A percentile compares a stretch with the other conserved stretches of the same genome.
Evolutionary conservation across 495 filamentous ascomycete genomes (phyloP).

Genomic region (Penicillium chermesinum): DNA sequence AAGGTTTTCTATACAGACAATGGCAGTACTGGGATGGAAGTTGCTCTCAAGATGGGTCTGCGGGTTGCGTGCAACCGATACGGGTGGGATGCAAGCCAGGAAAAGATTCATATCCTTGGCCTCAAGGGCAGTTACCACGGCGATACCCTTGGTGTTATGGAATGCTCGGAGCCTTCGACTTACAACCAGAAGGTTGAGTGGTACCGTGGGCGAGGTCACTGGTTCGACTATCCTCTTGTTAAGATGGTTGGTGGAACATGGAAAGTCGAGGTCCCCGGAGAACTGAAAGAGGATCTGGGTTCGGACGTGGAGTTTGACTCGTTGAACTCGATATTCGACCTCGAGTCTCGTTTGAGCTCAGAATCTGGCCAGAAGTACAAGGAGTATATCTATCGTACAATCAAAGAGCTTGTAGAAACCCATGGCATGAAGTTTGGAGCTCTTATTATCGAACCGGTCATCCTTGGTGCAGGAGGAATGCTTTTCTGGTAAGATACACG

Average conservation of each 20-base stretch:
- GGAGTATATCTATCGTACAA: constrained; percentile 48
- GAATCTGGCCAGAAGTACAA: constrained; percentile 46
- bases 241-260: constrained; percentile 58
- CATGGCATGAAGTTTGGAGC: constrained; percentile 66
- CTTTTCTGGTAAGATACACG: constrained; percentile 53
- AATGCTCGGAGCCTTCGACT: constrained; percentile 64
- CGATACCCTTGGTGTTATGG: constrained; percentile 79
- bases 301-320: constrained; percentile 39
- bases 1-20: constrained; percentile 77
- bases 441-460: constrained; percentile 67
- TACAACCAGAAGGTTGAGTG: constrained; percentile 75
- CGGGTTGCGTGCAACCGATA: constrained; percentile 58
- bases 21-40: constrained; percentile 73
- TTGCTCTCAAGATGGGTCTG: constrained; percentile 75
- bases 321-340: constrained; percentile 57
- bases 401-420: constrained; percentile 44
- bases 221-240: constrained; percentile 70
- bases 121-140: constrained; percentile 75
- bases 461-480: constrained; percentile 77
- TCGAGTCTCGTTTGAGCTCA: constrained; percentile 41
- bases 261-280: constrained; percentile 52
- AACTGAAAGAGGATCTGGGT: constrained; percentile 44
- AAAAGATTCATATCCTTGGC: constrained; percentile 60
- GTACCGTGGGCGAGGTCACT: constrained; percentile 68
- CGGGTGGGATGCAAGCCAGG: constrained; percentile 51